Conservation (phyloP, 768 basidiomycete genomes). For the Termitomyces bulborhizus region DNA sequence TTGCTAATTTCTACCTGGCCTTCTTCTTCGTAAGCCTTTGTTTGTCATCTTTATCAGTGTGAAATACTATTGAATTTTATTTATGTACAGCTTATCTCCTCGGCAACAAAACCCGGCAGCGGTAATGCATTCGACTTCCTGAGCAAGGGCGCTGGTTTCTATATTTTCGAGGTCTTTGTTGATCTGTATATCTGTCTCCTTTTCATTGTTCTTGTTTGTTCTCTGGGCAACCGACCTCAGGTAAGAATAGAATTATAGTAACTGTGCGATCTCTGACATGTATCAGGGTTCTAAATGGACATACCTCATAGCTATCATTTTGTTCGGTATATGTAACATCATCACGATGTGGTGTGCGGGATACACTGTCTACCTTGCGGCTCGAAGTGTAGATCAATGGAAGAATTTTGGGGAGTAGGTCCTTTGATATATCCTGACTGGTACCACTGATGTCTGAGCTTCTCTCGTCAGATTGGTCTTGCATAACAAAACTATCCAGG, state of each 20-base stretch:
- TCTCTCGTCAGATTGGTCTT: constrained; percentile 43
- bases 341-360: constrained; percentile 87
- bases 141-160: constrained; percentile 60
- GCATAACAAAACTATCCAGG: constrained; percentile 65
- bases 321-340: constrained; percentile 73
- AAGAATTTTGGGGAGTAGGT: constrained; percentile 62
- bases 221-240: constrained; percentile 87
- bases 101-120: constrained; percentile 53
- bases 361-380: constrained; percentile 83
- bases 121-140: constrained; percentile 81
- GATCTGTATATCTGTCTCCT: constrained; percentile 81
- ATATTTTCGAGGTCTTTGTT: constrained; percentile 72
- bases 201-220: constrained; percentile 79
- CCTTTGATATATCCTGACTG: background rate
- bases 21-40: constrained; percentile 78
- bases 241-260: constrained; percentile 12
- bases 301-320: constrained; percentile 67
- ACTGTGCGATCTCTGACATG: background rate
- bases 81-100: constrained; percentile 59
- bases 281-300: constrained; percentile 78
- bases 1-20: constrained; percentile 91
- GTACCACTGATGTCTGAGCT: background rate
- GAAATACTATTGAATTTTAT: background rate
- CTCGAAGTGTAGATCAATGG: constrained; percentile 73
- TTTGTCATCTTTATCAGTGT: constrained; percentile 4